Evolutionary conservation across 202 grass and related monocot genomes (phyloP).

Genomic region (Panicum hallii): DNA sequence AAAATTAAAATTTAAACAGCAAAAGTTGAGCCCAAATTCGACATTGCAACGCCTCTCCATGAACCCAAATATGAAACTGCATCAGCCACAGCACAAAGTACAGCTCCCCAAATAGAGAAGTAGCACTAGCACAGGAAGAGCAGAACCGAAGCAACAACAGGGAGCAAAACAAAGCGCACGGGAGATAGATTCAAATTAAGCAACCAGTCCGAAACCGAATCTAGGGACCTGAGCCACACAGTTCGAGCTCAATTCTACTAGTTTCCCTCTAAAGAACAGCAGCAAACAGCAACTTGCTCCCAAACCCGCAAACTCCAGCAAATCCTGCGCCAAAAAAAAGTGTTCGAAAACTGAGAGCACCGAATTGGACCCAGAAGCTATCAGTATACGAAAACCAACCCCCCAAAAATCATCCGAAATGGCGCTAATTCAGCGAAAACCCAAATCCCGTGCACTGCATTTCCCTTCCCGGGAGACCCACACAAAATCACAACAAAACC

Average conservation of each 20-base stretch:
- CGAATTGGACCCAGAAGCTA: constrained; percentile 30
- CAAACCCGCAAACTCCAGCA: constrained; percentile 19
- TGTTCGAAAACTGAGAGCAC: constrained; percentile 7
- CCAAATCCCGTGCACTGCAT: constrained; percentile 17
- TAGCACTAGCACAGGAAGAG: background rate
- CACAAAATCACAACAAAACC: constrained; percentile 43
- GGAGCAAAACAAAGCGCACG: background rate
- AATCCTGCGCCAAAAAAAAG: background rate
- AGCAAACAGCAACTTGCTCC: constrained; percentile 10
- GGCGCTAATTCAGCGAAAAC: constrained; percentile 11
- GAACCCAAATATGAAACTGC: background rate
- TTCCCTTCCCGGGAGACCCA: background rate
- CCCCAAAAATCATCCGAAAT: background rate
- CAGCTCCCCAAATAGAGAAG: background rate
- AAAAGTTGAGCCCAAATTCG: constrained; percentile 5
- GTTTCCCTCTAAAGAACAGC: background rate
- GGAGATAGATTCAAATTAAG: constrained; percentile 9
- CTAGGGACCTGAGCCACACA: background rate
- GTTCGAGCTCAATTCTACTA: constrained; percentile 11
- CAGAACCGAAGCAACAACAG: constrained; percentile 18
- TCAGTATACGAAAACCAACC: constrained; percentile 16
- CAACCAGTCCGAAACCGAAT: constrained; percentile 1
- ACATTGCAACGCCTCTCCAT: background rate
- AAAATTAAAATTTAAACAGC: constrained; percentile 4
- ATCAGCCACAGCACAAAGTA: background rate